A percentile compares a stretch with the other conserved stretches of the same genome.
phyloP scores from a whole-genome alignment of 2,329 filamentous ascomycete genomes.

The Penicillium psychrosexuale region DNA sequence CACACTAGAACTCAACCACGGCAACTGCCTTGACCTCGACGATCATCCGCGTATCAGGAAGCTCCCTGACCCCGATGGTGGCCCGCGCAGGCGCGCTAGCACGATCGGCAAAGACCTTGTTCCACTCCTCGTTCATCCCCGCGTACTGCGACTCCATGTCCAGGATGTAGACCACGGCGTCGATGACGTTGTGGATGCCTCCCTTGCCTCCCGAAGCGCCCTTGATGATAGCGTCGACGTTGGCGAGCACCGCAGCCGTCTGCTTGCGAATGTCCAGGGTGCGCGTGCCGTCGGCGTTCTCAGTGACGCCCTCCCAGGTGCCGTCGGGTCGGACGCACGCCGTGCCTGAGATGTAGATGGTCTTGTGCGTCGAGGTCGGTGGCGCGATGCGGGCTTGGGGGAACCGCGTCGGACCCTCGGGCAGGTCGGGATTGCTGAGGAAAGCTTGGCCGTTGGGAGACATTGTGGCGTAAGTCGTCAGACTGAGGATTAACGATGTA shows the following conservation, averaged over 20 bases:
- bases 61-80: constrained; percentile 18
- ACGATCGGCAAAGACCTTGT: constrained; percentile 42
- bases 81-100: constrained; percentile 32
- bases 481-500: too few relatives aligned
- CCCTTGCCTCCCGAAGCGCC: constrained; percentile 38
- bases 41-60: constrained; percentile 14
- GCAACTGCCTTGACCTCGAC: constrained; percentile 16
- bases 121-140: constrained; percentile 50
- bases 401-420: constrained; percentile 29
- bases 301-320: constrained; percentile 35
- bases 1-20: background rate
- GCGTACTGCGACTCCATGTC: constrained; percentile 45
- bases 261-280: constrained; percentile 38
- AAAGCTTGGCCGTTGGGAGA: too few relatives aligned
- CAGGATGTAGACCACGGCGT: constrained; percentile 42
- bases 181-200: constrained; percentile 39
- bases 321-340: constrained; percentile 37
- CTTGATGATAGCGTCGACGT: constrained; percentile 41
- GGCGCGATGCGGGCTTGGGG: constrained; percentile 40
- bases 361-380: constrained; percentile 27
- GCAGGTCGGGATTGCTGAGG: constrained; percentile 26
- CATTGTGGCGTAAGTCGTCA: too few relatives aligned
- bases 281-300: constrained; percentile 37
- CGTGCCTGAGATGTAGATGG: constrained; percentile 44
- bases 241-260: constrained; percentile 40